Percentiles rank a stretch among this genome's conserved stretches.
phyloP scores from a whole-genome alignment of 352 stramenopile genomes.

The Globisporangium cylindrosporum region DNA sequence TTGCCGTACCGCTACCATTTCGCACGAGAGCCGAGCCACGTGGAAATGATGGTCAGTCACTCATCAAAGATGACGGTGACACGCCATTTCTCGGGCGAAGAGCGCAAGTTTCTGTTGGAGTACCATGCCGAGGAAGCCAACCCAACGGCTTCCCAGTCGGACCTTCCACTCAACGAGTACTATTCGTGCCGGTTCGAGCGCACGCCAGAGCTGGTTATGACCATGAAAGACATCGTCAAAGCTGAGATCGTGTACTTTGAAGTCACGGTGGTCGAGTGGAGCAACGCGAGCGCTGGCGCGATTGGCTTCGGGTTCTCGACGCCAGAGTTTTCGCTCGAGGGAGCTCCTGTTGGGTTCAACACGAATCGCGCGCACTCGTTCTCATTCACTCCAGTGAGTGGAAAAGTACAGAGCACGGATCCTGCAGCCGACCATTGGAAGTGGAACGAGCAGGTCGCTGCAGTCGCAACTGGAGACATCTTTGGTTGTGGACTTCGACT shows the following conservation, averaged over 20 bases:
- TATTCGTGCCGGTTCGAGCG: constrained; percentile 84
- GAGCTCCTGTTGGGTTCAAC: constrained; percentile 47
- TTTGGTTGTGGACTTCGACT: constrained; percentile 78
- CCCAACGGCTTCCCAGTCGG: constrained; percentile 14
- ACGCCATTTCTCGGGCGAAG: constrained; percentile 67
- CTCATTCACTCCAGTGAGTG: constrained; percentile 62
- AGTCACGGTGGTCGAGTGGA: constrained; percentile 69
- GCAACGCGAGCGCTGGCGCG: constrained; percentile 21
- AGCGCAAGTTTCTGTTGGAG: constrained; percentile 73
- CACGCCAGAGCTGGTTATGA: constrained; percentile 68
- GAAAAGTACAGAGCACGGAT: constrained; percentile 66
- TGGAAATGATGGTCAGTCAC: constrained; percentile 81
- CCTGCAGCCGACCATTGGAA: constrained; percentile 57
- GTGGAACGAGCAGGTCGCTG: constrained; percentile 55
- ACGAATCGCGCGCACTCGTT: constrained; percentile 48
- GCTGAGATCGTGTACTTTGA: constrained; percentile 84
- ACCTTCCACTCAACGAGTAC: constrained; percentile 24
- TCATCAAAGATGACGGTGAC: constrained; percentile 79
- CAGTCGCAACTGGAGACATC: constrained; percentile 56
- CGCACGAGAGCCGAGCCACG: constrained; percentile 38
- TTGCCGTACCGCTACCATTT: constrained; percentile 81
- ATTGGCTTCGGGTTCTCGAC: constrained; percentile 67
- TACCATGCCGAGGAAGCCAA: constrained; percentile 49
- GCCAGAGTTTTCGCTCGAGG: constrained; percentile 67
- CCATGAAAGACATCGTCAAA: constrained; percentile 64